Base-by-base conservation (phyloP, 495 filamentous ascomycete genomes). In the Talaromyces trachyspermus region DNA sequence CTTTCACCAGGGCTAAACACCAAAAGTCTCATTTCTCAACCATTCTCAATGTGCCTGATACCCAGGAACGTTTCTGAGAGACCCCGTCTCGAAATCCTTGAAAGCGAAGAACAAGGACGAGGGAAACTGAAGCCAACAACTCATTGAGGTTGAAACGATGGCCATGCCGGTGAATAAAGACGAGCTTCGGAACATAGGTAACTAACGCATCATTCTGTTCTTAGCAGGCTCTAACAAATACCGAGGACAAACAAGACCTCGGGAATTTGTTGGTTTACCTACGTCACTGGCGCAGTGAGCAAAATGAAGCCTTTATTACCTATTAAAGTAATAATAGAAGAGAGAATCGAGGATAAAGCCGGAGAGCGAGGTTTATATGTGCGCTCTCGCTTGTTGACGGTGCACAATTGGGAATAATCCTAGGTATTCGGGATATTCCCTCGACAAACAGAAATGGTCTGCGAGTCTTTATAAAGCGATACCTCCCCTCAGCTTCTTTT, bases 401-500 rank as follows among this genome's bases (percentile, higher is more conserved):
- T n/a, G n/a, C n/a, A n/a, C n/a, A n/a, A n/a, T n/a, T n/a, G n/a
- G n/a, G n/a, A n/a, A n/a, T n/a, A n/a, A n/a, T n/a, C n/a, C n/a
- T n/a, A n/a, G n/a, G n/a, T n/a, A n/a, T n/a, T n/a, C n/a, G n/a
- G n/a, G n/a, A n/a, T n/a, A n/a, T n/a, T n/a, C n/a, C n/a, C n/a
- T n/a, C 19, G 38, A 22, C 38, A 41, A 9, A 23, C 12, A 41
- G 19, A 14, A 41, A 41, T 41, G 38, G 38, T 12, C 38, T 23
- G 38, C 19, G 24, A 41, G 36, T 39, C 38, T 41, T 22, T 41
- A 41, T 41, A 41, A 41, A 9, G 15, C 38, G 6, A 41, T 14
- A 24, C 24, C 38, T 24, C 14, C 38, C 8, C 38, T 41, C 38
- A 41, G 38, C 38, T 25, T 1, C 10, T 41, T 23, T 41, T 12